Evolutionary conservation across 2,329 filamentous ascomycete species (phyloP).

Genomic region (Mollisiaceae sp.): DNA sequence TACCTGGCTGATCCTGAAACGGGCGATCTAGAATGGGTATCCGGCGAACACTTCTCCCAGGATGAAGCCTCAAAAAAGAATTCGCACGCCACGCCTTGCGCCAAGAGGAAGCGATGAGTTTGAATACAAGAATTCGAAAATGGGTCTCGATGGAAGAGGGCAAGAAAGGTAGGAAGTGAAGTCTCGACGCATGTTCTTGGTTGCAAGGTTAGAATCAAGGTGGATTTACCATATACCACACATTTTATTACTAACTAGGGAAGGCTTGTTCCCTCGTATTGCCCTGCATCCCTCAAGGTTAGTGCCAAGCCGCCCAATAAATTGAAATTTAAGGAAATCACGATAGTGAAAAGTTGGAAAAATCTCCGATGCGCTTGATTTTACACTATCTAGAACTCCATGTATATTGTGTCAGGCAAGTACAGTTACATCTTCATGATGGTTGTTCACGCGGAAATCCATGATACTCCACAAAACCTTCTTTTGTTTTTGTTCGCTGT

Average conservation of each 20-base stretch:
- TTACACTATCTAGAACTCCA: neutral
- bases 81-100: neutral
- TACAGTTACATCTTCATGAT: neutral
- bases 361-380: neutral
- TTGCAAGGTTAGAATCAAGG: constrained; percentile 8
- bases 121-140: neutral
- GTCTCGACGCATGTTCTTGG: constrained; percentile 8
- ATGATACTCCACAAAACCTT: constrained; percentile 25
- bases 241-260: constrained; percentile 3
- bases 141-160: neutral
- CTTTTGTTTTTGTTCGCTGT: constrained; percentile 16
- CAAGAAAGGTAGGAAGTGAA: constrained; percentile 13
- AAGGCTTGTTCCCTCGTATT: neutral
- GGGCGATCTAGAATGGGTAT: neutral
- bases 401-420: neutral
- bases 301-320: constrained; percentile 1
- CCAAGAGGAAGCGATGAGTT: neutral
- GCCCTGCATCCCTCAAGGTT: neutral
- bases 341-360: neutral
- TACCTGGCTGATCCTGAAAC: neutral
- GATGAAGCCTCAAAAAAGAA: neutral
- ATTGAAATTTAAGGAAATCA: neutral
- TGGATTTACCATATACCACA: neutral
- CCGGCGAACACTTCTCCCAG: neutral
- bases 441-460: neutral